These are phyloP conservation scores for Elsinoe necatrix DNA, from an alignment of 2,329 filamentous ascomycete genomes.

Conservation along the genomic window DNA sequence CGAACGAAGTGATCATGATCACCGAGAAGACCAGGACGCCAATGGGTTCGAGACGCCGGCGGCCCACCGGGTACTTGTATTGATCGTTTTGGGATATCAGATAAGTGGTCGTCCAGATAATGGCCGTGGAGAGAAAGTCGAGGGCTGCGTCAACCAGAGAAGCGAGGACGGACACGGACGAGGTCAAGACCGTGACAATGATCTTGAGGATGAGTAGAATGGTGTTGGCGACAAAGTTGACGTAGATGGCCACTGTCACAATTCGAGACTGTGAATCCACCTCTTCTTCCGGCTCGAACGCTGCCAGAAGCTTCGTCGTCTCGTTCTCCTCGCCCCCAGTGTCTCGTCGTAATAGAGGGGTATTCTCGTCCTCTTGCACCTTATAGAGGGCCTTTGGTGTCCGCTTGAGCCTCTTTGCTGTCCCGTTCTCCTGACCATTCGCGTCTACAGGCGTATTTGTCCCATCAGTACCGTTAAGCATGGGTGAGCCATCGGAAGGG, in stretches of 20 bases:
- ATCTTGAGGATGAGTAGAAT: conserved; percentile 69
- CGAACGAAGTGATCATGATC: conserved; percentile 79
- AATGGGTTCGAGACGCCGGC: conserved; percentile 66
- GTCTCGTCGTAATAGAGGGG: conserved; percentile 51
- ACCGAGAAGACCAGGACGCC: conserved; percentile 75
- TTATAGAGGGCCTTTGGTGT: conserved; percentile 84
- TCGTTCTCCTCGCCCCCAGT: conserved; percentile 37
- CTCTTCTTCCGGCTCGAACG: conserved; percentile 59
- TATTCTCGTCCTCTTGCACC: conserved; percentile 46
- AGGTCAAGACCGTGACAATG: conserved; percentile 66
- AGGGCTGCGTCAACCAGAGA: conserved; percentile 71
- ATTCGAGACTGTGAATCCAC: conserved; percentile 66
- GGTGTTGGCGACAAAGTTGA: conserved; percentile 73
- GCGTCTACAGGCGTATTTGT: conserved; percentile 10
- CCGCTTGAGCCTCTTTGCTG: conserved; percentile 52
- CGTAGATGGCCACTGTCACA: conserved; percentile 78
- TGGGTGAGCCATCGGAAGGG: conserved; percentile 23
- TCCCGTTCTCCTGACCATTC: conserved; percentile 16
- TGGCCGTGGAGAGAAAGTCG: conserved; percentile 72
- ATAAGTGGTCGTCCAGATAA: conserved; percentile 69
- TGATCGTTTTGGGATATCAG: conserved; percentile 66
- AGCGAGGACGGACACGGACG: conserved; percentile 72
- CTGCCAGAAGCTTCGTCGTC: conserved; percentile 49
- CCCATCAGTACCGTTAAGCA: conserved; percentile 13
- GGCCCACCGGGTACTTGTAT: conserved; percentile 69